These are phyloP conservation scores for Thinopyrum elongatum DNA, from an alignment of 176 grass and related monocot species.

Conservation along the genomic window DNA sequence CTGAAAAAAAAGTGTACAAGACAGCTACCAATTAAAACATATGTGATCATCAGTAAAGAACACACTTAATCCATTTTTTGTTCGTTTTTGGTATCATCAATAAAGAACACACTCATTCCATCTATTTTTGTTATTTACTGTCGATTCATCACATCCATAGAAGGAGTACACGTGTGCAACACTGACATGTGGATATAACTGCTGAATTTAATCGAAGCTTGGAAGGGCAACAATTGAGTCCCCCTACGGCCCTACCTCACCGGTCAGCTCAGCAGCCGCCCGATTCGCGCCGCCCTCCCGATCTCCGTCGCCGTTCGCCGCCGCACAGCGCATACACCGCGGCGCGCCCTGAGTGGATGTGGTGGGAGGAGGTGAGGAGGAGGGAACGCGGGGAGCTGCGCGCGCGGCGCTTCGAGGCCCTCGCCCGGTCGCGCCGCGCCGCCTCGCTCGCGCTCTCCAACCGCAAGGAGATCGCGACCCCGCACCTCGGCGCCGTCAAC, in stretches of 20 bases:
- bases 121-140: too few species aligned
- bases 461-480: constrained; percentile 70
- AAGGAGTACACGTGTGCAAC: not conserved
- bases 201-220: constrained; percentile 16
- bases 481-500: constrained; percentile 84
- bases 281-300: not conserved
- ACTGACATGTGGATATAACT: not conserved
- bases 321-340: not conserved
- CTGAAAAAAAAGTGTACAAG: too few species aligned
- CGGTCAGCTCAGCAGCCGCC: not conserved
- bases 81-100: too few species aligned
- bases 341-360: constrained; percentile 55
- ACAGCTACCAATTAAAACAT: too few species aligned
- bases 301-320: not conserved
- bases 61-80: too few species aligned
- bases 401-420: constrained; percentile 46
- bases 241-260: not conserved
- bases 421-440: constrained; percentile 43
- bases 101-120: too few species aligned
- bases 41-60: too few species aligned
- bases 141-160: too few species aligned
- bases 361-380: constrained; percentile 54
- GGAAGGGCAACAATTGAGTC: not conserved
- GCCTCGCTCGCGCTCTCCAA: constrained; percentile 71
- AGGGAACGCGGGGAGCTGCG: constrained; percentile 70